These are phyloP conservation scores for Sanchytrium tribonematis DNA, from an alignment of 371 early-diverging fungal species.

Conservation along the genomic window DNA sequence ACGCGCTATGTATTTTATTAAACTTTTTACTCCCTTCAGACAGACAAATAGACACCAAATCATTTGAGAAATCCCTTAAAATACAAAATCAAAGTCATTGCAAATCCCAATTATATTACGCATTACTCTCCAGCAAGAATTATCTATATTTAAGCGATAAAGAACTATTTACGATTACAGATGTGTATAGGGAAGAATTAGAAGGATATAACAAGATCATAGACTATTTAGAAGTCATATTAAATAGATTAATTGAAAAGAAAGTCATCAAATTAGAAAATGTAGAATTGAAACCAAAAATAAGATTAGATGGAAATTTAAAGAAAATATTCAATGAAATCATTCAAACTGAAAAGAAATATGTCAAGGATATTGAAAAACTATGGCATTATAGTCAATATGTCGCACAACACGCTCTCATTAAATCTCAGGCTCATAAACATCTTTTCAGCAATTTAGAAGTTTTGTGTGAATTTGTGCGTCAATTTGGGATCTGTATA, in stretches of 20 bases:
- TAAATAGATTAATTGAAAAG: neutral
- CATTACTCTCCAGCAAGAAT: constrained; percentile 36
- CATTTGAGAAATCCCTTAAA: constrained; percentile 16
- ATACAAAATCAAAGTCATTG: constrained; percentile 29
- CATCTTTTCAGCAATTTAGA: neutral
- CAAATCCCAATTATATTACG: constrained; percentile 52
- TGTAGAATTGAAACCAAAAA: neutral
- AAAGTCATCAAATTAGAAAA: constrained; percentile 1
- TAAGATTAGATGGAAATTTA: constrained; percentile 23
- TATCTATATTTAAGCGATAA: constrained; percentile 36
- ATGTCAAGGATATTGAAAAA: constrained; percentile 58
- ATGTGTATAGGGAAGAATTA: constrained; percentile 72
- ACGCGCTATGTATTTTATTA: constrained; percentile 47
- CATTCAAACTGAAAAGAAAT: constrained; percentile 74
- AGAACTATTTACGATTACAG: constrained; percentile 54
- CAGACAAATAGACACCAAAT: constrained; percentile 8
- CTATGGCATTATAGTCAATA: constrained; percentile 25
- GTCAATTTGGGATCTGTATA: neutral
- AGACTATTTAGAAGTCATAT: constrained; percentile 4
- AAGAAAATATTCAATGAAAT: constrained; percentile 60
- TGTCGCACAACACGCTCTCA: neutral
- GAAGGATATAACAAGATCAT: constrained; percentile 72
- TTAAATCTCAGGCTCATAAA: neutral
- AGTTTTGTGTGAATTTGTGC: neutral
- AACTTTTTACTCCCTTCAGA: constrained; percentile 35